These are phyloP conservation scores for Lanmaoa pseudosensibilis DNA, from an alignment of 768 basidiomycete species.

Conservation along the genomic window DNA sequence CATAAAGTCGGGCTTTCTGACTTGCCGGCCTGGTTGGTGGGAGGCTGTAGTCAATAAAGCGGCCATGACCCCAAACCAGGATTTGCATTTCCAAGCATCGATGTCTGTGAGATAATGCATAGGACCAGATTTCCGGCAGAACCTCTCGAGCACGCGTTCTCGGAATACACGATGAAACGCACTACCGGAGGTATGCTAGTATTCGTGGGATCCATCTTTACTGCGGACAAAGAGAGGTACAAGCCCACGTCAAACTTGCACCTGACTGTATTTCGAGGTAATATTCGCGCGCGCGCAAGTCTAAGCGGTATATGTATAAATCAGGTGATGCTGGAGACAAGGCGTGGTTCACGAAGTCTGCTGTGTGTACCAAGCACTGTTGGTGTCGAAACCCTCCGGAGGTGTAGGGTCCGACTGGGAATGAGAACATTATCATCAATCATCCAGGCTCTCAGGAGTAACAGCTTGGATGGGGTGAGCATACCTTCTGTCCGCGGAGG, in stretches of 20 bases:
- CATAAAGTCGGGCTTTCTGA: too few species aligned
- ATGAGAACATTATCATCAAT: neutral
- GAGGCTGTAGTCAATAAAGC: neutral
- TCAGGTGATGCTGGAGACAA: constrained; percentile 25
- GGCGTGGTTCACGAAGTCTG: constrained; percentile 38
- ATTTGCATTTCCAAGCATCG: neutral
- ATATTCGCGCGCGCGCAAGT: neutral
- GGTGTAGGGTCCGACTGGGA: constrained; percentile 64
- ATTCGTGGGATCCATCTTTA: neutral
- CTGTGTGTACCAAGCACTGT: constrained; percentile 73
- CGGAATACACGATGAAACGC: neutral
- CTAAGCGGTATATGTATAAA: constrained; percentile 24
- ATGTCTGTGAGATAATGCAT: neutral
- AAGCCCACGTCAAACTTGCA: neutral
- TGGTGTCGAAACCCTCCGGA: constrained; percentile 69
- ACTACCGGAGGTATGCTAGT: neutral
- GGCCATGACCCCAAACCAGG: neutral
- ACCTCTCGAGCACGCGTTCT: neutral
- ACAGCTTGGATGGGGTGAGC: constrained; percentile 27
- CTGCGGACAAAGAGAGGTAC: neutral
- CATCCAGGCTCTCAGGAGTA: neutral
- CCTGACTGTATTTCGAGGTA: neutral
- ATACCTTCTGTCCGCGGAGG: constrained; percentile 79
- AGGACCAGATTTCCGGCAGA: neutral
- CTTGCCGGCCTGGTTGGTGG: neutral